Evolutionary conservation across 2,329 filamentous ascomycete genomes (phyloP).

Genomic region (Aureobasidium melanogenum): DNA sequence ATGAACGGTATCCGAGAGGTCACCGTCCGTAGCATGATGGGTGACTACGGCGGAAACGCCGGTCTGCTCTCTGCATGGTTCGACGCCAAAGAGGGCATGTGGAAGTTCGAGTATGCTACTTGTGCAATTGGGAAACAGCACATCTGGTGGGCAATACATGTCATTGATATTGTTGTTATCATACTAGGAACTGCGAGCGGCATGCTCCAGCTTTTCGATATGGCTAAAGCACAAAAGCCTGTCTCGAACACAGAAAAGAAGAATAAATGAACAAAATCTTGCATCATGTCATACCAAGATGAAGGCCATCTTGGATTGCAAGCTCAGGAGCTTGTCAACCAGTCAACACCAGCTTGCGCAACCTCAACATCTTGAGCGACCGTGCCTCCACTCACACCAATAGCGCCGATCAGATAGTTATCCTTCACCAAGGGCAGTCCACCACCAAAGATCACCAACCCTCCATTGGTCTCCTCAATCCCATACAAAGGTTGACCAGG

Average conservation of each 20-base stretch:
- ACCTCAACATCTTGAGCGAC: constrained; percentile 21
- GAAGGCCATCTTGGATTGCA: neutral
- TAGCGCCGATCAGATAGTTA: constrained; percentile 20
- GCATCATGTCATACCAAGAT: neutral
- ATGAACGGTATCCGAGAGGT: constrained; percentile 67
- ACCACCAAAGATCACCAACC: constrained; percentile 22
- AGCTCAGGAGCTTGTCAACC: neutral
- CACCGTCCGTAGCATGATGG: constrained; percentile 98
- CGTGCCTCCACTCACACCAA: constrained; percentile 23
- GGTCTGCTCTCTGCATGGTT: constrained; percentile 88
- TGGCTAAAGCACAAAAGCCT: neutral
- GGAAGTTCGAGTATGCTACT: constrained; percentile 71
- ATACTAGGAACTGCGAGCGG: constrained; percentile 19
- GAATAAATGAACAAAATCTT: neutral
- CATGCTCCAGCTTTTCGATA: neutral
- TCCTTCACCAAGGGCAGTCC: constrained; percentile 20
- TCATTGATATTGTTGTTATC: constrained; percentile 51
- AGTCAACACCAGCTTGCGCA: constrained; percentile 13
- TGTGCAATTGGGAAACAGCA: constrained; percentile 81
- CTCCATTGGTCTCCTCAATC: constrained; percentile 22
- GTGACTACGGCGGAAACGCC: constrained; percentile 84
- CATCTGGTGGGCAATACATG: constrained; percentile 87
- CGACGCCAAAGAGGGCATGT: constrained; percentile 55
- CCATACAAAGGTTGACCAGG: constrained; percentile 3
- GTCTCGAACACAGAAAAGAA: neutral